phyloP scores from a whole-genome alignment of 345 rosid genomes.

The Diplotaxis tenuifolia region DNA sequence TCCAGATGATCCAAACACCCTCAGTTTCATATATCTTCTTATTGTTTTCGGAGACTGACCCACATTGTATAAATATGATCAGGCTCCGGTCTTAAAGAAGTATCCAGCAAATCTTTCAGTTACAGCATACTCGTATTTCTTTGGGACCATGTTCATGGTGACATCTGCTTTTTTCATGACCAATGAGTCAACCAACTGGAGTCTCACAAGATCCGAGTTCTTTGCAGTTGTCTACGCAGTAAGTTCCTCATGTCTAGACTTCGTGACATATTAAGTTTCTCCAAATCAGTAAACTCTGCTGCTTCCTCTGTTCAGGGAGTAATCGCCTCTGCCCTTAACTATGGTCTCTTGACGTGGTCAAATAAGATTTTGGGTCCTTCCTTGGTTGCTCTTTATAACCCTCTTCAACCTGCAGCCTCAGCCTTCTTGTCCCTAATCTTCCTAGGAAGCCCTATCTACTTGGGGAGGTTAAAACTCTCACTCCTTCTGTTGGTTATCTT shows the following conservation, averaged over 20 bases:
- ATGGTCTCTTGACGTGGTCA: conserved; percentile 95
- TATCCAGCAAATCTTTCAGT: conserved; percentile 86
- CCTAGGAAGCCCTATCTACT: conserved; percentile 91
- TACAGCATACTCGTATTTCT: conserved; percentile 78
- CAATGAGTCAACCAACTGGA: conserved; percentile 76
- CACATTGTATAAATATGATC: conserved; percentile 25
- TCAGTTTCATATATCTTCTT: neutral
- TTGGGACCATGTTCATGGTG: conserved; percentile 80
- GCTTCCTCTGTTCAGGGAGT: conserved; percentile 50
- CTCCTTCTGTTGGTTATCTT: neutral
- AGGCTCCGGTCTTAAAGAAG: conserved; percentile 77
- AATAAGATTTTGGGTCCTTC: conserved; percentile 96
- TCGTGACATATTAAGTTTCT: neutral
- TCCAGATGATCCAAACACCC: neutral
- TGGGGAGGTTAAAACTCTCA: conserved; percentile 76
- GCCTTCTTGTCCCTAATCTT: conserved; percentile 78
- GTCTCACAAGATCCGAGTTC: conserved; percentile 70
- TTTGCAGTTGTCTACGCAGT: conserved; percentile 87
- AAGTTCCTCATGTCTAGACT: conserved; percentile 34
- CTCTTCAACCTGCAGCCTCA: conserved; percentile 96
- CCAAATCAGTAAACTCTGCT: neutral
- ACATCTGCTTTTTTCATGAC: conserved; percentile 56
- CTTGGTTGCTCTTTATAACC: conserved; percentile 91
- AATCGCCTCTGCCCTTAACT: conserved; percentile 87
- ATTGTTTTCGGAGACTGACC: conserved; percentile 9